Conservation (phyloP, 306 rosid species). For the Casuarina cunninghamiana region DNA sequence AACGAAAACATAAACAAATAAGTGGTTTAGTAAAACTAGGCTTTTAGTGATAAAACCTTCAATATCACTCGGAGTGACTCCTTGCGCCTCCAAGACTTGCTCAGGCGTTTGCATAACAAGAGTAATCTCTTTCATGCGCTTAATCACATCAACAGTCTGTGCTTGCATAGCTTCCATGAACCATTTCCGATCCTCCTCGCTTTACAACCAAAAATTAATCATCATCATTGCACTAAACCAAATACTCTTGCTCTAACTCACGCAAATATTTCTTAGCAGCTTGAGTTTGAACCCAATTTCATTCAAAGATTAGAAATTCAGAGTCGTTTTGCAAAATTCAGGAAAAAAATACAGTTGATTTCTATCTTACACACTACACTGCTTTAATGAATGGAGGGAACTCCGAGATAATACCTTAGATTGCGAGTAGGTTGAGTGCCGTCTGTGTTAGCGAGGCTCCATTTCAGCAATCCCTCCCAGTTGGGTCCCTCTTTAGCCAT, state of each 20-base stretch:
- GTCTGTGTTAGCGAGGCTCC: constrained; percentile 82
- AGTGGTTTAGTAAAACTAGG: neutral
- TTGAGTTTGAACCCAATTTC: neutral
- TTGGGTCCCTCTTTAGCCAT: constrained; percentile 84
- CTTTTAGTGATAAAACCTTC: constrained; percentile 53
- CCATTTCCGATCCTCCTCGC: constrained; percentile 90
- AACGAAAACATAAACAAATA: neutral
- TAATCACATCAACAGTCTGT: constrained; percentile 69
- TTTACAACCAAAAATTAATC: constrained; percentile 24
- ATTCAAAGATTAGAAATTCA: neutral
- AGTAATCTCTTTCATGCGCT: constrained; percentile 94
- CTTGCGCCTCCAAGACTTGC: constrained; percentile 80
- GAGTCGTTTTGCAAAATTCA: neutral
- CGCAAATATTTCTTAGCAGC: neutral
- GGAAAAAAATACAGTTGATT: neutral
- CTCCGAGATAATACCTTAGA: constrained; percentile 42
- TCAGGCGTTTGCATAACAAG: constrained; percentile 89
- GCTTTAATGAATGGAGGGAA: neutral
- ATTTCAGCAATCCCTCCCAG: constrained; percentile 89
- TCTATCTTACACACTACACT: neutral
- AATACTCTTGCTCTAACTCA: neutral
- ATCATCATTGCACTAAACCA: neutral
- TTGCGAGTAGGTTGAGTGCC: constrained; percentile 65
- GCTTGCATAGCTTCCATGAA: constrained; percentile 95
- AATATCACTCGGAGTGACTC: constrained; percentile 63